phyloP scores from a whole-genome alignment of 1,139 yeast species.

The Arxiozyma bovina region DNA sequence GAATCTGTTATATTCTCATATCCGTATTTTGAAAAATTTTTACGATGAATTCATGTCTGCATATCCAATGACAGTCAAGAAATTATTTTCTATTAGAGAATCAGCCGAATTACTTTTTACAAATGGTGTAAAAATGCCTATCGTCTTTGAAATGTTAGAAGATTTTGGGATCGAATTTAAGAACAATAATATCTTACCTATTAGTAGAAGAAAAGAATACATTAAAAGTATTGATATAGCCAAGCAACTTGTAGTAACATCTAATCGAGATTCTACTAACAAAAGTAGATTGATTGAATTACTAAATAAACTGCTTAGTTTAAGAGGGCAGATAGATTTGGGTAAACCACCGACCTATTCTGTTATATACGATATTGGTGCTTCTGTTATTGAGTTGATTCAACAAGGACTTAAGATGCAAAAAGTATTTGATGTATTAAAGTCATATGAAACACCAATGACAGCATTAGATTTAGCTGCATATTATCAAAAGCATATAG shows the following conservation, averaged over 20 bases:
- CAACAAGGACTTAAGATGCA: constrained; percentile 26
- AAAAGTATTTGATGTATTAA: constrained; percentile 20
- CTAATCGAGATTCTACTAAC: constrained; percentile 13
- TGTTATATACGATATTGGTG: constrained; percentile 10
- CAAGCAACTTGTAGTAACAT: constrained; percentile 15
- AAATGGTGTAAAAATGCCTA: constrained; percentile 30
- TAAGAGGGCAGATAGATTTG: constrained; percentile 20
- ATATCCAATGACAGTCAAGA: not conserved
- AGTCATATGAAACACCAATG: constrained; percentile 17
- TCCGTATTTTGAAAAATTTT: constrained; percentile 12
- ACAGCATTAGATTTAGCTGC: constrained; percentile 12
- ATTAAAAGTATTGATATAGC: constrained; percentile 24
- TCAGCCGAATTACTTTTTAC: constrained; percentile 19
- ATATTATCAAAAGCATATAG: not conserved
- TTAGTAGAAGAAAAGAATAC: constrained; percentile 21
- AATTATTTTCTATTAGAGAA: constrained; percentile 14
- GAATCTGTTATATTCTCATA: constrained; percentile 12
- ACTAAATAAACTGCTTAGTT: constrained; percentile 13
- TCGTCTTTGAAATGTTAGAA: constrained; percentile 21
- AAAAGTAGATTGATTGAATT: constrained; percentile 16
- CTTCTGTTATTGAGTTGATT: constrained; percentile 14
- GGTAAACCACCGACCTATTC: constrained; percentile 20
- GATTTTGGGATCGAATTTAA: constrained; percentile 21
- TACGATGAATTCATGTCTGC: constrained; percentile 11
- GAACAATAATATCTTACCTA: constrained; percentile 10